Evolutionary conservation across 306 rosid genomes (phyloP), one percentile per base, ranked within the genome.

Genomic region (Acacia melanoxylon): DNA sequence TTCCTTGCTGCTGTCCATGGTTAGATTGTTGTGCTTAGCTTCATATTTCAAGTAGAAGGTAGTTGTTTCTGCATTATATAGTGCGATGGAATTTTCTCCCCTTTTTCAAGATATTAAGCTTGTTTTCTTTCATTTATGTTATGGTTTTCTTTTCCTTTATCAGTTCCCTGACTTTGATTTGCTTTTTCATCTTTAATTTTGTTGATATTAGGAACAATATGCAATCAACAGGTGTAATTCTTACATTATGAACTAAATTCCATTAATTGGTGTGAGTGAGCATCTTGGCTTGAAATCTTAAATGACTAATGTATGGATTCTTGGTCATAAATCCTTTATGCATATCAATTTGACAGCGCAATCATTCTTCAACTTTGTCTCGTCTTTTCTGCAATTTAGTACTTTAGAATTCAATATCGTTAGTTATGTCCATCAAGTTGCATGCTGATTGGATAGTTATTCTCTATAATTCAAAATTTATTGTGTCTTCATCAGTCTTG

Each of bases 81-180:
- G n/a, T n/a, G n/a, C n/a, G n/a, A n/a, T n/a, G n/a, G n/a, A n/a
- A n/a, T 33, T 13, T 20, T 20, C 8, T 76, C 31, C 19, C 62
- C n/a, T n/a, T n/a, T n/a, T n/a, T n/a, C 31, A 42, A 51, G 61
- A 62, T 71, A 61, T 65, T 76, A 76, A 56, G 70, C 46, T 63
- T 59, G 27, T 80, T 83, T 80, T 80, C 66, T 66, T 27, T 74
- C 22, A 76, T 20, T 82, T 71, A 44, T 82, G 51, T 79, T 51
- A 19, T 72, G 33, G 15, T 52, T 70, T 59, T 46, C 35, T 40
- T 19, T 25, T 65, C 22, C 54, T 79, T 45, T 10, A 44, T 76
- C 69, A 63, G 37, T 24, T 44, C 42, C 62, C 31, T 76, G 35
- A 75, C 46, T 69, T 68, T 11, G 46, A 7, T 76, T 59, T 65